Conservation (phyloP, 306 rosid species). For the Lithocarpus polystachyus region DNA sequence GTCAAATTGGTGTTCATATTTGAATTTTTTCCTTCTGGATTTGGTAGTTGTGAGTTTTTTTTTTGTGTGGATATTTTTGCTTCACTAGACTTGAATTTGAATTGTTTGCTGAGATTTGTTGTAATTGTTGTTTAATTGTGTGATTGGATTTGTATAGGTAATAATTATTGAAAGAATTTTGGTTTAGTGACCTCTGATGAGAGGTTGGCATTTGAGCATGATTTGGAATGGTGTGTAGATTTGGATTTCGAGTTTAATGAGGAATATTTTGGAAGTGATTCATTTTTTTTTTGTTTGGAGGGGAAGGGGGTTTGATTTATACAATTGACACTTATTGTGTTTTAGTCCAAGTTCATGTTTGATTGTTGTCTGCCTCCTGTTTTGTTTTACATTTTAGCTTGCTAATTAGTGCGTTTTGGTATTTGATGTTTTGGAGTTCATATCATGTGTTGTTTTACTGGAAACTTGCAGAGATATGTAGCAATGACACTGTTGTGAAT, state of each 20-base stretch:
- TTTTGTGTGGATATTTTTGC: background rate
- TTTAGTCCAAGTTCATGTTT: background rate
- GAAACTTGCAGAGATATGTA: background rate
- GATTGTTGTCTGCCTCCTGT: background rate
- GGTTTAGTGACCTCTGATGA: background rate
- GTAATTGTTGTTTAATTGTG: background rate
- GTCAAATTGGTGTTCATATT: background rate
- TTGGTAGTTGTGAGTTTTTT: background rate
- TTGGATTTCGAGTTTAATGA: background rate
- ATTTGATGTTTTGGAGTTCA: background rate
- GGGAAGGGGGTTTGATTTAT: background rate
- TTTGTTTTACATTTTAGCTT: background rate
- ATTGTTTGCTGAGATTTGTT: background rate
- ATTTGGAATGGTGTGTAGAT: background rate
- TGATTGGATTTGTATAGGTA: background rate
- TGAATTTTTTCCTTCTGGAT: conserved; percentile 1
- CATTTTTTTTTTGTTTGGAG: no score
- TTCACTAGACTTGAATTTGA: background rate
- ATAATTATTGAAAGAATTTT: background rate
- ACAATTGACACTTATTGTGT: background rate
- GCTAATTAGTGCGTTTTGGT: background rate
- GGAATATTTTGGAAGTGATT: background rate
- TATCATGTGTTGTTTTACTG: background rate
- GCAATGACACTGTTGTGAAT: background rate
- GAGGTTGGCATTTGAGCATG: background rate